These are phyloP conservation scores for Xylariaceae sp. DNA, from an alignment of 2,329 filamentous ascomycete species.

Conservation along the genomic window DNA sequence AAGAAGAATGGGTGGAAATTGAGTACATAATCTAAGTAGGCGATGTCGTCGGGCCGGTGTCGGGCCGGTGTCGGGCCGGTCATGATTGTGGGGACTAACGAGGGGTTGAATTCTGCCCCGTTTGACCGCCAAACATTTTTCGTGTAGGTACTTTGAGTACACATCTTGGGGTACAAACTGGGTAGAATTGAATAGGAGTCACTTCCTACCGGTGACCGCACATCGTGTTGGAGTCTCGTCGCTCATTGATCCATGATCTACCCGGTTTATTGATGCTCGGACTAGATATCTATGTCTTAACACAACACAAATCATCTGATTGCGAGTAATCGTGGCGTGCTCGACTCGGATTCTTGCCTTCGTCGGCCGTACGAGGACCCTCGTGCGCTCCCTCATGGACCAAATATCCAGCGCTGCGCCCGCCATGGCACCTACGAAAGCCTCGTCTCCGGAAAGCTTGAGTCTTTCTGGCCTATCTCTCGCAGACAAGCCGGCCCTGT, in stretches of 20 bases:
- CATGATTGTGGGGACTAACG: not conserved
- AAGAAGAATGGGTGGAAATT: too few species aligned
- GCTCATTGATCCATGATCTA: not conserved
- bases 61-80: too few species aligned
- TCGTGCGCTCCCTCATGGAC: conserved; percentile 19
- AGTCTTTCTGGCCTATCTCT: not conserved
- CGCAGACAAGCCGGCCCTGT: conserved; percentile 15
- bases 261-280: not conserved
- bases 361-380: conserved; percentile 1
- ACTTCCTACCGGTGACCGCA: too few species aligned
- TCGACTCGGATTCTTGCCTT: conserved; percentile 4
- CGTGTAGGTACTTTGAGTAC: not conserved
- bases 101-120: conserved; percentile 17
- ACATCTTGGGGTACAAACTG: too few species aligned
- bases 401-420: conserved; percentile 10
- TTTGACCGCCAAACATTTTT: conserved; percentile 19
- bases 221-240: not conserved
- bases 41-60: too few species aligned
- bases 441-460: conserved; percentile 13
- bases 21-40: too few species aligned
- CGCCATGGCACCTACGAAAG: conserved; percentile 6
- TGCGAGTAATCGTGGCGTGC: not conserved
- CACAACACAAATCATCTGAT: conserved; percentile 4
- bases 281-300: not conserved
- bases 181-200: too few species aligned